Percentiles rank a stretch among this genome's conserved stretches.
Evolutionary conservation across 257 asterid species (phyloP).

Genomic region (Fraxinus americana): DNA sequence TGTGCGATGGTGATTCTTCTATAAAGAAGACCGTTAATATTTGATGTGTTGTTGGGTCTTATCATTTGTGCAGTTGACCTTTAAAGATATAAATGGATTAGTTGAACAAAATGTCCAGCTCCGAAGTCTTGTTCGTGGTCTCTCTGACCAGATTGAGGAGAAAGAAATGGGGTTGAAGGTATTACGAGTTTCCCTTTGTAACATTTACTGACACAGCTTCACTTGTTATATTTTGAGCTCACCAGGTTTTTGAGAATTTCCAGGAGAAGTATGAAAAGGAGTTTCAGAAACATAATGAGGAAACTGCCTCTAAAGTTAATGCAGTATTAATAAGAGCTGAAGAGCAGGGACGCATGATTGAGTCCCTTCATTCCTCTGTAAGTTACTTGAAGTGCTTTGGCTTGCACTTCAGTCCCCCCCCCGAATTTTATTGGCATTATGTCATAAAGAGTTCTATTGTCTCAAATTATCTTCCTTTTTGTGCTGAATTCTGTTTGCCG

Average conservation of each 20-base stretch:
- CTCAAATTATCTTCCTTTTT: neutral
- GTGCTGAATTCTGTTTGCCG: conserved; percentile 4
- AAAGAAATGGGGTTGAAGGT: conserved; percentile 78
- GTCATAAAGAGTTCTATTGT: neutral
- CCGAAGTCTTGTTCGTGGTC: conserved; percentile 67
- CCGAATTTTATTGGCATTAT: neutral
- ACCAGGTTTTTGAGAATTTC: conserved; percentile 20
- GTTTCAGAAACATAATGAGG: conserved; percentile 61
- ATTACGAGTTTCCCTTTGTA: conserved; percentile 6
- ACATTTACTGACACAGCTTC: neutral
- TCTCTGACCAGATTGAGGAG: conserved; percentile 71
- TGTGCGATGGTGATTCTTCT: conserved; percentile 1
- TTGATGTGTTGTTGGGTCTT: conserved; percentile 13
- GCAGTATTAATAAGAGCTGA: conserved; percentile 74
- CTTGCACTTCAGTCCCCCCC: conserved; percentile 2
- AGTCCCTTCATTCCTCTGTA: conserved; percentile 90
- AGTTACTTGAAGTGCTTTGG: conserved; percentile 33
- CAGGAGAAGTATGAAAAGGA: conserved; percentile 74
- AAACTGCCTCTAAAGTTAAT: conserved; percentile 66
- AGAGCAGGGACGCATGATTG: conserved; percentile 86
- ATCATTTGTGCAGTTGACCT: conserved; percentile 60
- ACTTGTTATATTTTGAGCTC: conserved; percentile 20
- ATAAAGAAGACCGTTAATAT: neutral
- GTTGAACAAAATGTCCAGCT: conserved; percentile 89
- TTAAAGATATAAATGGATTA: conserved; percentile 83